phyloP scores from a whole-genome alignment of 75 land plant genomes.

The Cupressus sempervirens region DNA sequence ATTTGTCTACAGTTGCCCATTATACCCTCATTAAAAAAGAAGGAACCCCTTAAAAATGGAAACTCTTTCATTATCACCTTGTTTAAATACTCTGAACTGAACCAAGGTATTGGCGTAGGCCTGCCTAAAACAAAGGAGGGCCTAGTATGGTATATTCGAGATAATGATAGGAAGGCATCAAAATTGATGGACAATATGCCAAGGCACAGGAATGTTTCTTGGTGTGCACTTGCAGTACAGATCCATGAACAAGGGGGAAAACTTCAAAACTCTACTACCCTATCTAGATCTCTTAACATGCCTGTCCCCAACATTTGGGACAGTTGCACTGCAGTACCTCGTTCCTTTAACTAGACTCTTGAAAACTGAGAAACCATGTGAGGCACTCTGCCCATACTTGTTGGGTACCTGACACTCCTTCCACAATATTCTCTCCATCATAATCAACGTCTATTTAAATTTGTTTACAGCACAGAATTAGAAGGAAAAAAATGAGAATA shows the following conservation, averaged over 20 bases:
- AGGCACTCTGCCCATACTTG: not conserved
- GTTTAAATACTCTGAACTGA: not conserved
- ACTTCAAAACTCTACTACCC: not conserved
- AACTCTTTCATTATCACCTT: too few relatives aligned
- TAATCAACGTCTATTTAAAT: not conserved
- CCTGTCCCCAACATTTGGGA: slow-evolving; percentile 13
- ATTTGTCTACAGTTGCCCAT: not conserved
- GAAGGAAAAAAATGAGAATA: not conserved
- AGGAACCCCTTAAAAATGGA: too few relatives aligned
- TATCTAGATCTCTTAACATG: not conserved
- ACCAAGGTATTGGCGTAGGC: not conserved
- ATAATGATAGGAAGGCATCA: slow-evolving; percentile 6
- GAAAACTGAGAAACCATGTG: slow-evolving; percentile 5
- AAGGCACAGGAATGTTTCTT: slow-evolving; percentile 14
- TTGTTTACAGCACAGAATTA: not conserved
- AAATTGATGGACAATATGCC: slow-evolving; percentile 10
- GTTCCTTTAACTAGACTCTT: not conserved
- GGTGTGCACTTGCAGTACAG: slow-evolving; percentile 1
- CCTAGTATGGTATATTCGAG: slow-evolving; percentile 3
- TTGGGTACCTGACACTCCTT: not conserved
- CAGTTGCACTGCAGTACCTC: slow-evolving; percentile 4
- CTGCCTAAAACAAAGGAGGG: not conserved
- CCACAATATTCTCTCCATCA: not conserved
- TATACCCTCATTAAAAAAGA: too few relatives aligned
- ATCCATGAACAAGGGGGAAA: not conserved